phyloP scores from a whole-genome alignment of 495 filamentous ascomycete genomes.

The Xylaria sp. region DNA sequence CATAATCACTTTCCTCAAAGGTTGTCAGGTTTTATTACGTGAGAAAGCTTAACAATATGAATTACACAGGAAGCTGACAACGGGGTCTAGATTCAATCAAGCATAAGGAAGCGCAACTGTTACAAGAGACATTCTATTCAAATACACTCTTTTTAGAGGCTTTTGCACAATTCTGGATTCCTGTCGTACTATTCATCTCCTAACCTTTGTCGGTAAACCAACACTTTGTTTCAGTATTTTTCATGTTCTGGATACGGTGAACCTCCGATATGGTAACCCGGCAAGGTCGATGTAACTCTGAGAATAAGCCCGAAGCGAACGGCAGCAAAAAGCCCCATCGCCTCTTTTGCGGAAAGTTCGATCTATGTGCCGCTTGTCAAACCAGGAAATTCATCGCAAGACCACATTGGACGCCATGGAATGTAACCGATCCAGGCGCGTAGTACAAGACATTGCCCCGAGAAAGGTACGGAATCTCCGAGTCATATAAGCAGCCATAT shows the following conservation, averaged over 20 bases:
- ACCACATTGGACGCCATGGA: neutral
- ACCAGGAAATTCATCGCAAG: neutral
- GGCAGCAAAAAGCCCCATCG: constrained; percentile 13
- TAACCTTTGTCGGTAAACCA: neutral
- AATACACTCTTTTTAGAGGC: neutral
- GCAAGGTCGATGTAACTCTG: neutral
- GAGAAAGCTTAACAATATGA: no score
- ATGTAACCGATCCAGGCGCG: neutral
- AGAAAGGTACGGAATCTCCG: constrained; percentile 12
- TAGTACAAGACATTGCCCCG: neutral
- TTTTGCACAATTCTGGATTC: neutral
- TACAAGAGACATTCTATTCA: neutral
- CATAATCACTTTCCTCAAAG: neutral
- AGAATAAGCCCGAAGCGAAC: constrained; percentile 1
- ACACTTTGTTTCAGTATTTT: neutral
- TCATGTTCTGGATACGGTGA: constrained; percentile 7
- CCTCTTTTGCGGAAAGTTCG: constrained; percentile 1
- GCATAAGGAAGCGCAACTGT: neutral
- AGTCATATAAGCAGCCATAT: constrained; percentile 27
- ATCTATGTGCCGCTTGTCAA: neutral
- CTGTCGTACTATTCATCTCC: neutral
- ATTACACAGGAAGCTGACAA: neutral
- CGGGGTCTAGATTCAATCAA: neutral
- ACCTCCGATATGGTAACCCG: neutral
- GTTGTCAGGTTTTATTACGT: neutral